phyloP scores from a whole-genome alignment of 352 stramenopile species.

The Phytophthora pluvialis region DNA sequence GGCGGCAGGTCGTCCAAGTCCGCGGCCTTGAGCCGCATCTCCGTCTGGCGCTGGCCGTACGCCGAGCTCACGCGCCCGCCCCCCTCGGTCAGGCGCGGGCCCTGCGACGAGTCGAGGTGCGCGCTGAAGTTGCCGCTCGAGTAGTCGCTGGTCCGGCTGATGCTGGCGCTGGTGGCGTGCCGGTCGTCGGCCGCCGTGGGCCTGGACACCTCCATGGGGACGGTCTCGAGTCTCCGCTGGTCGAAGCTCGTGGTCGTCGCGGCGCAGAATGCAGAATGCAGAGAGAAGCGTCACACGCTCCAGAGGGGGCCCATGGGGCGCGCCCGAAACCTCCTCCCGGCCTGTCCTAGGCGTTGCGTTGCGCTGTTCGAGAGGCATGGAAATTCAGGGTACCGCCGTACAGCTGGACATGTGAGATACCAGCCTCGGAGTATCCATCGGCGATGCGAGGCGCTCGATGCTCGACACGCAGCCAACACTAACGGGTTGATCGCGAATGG shows the following conservation, averaged over 20 bases:
- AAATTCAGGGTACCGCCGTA: background rate
- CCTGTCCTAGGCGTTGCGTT: conserved; percentile 7
- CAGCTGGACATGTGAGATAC: conserved; percentile 17
- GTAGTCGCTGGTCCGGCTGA: conserved; percentile 23
- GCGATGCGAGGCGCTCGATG: too few relatives aligned
- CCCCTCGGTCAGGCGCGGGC: conserved; percentile 37
- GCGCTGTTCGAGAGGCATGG: conserved; percentile 16
- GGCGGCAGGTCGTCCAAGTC: conserved; percentile 44
- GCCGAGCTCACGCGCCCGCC: conserved; percentile 14
- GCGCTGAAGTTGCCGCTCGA: conserved; percentile 30
- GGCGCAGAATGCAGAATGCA: conserved; percentile 16
- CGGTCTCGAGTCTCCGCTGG: background rate
- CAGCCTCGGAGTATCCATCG: conserved; percentile 2
- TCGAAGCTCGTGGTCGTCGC: background rate
- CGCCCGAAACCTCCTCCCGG: background rate
- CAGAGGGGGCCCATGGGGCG: too few relatives aligned
- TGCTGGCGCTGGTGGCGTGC: background rate
- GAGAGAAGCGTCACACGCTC: background rate
- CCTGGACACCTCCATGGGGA: conserved; percentile 27
- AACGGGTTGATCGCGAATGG: background rate
- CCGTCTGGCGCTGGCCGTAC: conserved; percentile 41
- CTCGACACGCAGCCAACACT: background rate
- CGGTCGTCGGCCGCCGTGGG: conserved; percentile 12
- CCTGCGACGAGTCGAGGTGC: conserved; percentile 32
- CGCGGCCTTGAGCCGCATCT: conserved; percentile 63